phyloP scores from a whole-genome alignment of 495 filamentous ascomycete species.

The Diplogelasinospora grovesii region DNA sequence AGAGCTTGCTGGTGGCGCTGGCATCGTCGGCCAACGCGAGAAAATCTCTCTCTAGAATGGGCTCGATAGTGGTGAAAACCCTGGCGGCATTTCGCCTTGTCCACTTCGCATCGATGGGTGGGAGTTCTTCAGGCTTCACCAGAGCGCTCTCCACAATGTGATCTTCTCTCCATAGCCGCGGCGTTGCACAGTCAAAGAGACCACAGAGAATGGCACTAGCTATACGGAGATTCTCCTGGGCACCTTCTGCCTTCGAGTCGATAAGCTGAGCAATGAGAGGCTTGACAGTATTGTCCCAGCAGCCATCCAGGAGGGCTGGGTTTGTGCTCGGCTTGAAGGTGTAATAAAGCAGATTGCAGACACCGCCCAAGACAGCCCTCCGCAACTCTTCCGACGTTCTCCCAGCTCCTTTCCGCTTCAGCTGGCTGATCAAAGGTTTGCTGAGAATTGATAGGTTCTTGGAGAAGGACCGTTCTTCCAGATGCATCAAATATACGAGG shows the following conservation, averaged over 20 bases:
- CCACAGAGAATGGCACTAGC: constrained; percentile 59
- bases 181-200: constrained; percentile 59
- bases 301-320: constrained; percentile 56
- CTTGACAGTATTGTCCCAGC: constrained; percentile 73
- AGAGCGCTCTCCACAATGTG: constrained; percentile 52
- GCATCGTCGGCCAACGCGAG: constrained; percentile 42
- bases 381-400: constrained; percentile 48
- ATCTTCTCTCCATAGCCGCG: constrained; percentile 65
- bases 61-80: constrained; percentile 59
- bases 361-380: constrained; percentile 56
- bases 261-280: constrained; percentile 44
- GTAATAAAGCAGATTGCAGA: constrained; percentile 82
- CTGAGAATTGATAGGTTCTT: constrained; percentile 60
- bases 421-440: constrained; percentile 61
- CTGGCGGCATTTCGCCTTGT: constrained; percentile 59
- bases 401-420: constrained; percentile 55
- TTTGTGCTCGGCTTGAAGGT: constrained; percentile 63
- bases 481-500: constrained; percentile 62
- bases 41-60: constrained; percentile 51
- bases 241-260: constrained; percentile 20
- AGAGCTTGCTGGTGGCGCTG: constrained; percentile 50
- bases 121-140: constrained; percentile 65
- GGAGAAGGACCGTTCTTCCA: constrained; percentile 52
- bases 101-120: constrained; percentile 78
- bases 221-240: constrained; percentile 35